Percentiles rank a stretch among this genome's conserved stretches.
These are phyloP conservation scores for Aaosphaeria arxii DNA, from an alignment of 2,329 filamentous ascomycete genomes.

Conservation along the genomic window DNA sequence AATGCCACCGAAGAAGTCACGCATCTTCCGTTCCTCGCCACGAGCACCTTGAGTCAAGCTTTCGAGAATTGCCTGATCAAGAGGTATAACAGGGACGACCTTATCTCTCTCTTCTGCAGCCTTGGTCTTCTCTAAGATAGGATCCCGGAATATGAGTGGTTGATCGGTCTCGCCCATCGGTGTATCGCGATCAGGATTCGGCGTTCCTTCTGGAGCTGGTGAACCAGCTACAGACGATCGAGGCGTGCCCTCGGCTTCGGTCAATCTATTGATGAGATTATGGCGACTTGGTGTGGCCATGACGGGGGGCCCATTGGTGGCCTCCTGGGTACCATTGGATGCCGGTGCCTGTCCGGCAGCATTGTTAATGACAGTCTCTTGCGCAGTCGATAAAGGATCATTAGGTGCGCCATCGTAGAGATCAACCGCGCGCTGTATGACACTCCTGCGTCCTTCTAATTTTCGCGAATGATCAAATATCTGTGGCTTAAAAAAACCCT, in stretches of 20 bases:
- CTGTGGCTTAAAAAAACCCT: slow-evolving; percentile 82
- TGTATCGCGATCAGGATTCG: slow-evolving; percentile 50
- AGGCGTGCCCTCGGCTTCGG: slow-evolving; percentile 72
- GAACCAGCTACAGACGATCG: slow-evolving; percentile 84
- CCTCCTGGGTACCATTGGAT: slow-evolving; percentile 34
- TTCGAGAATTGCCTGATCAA: slow-evolving; percentile 86
- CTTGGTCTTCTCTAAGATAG: slow-evolving; percentile 48
- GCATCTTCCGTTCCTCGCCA: slow-evolving; percentile 87
- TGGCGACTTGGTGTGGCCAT: slow-evolving; percentile 53
- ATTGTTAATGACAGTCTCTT: slow-evolving; percentile 62
- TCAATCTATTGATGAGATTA: slow-evolving; percentile 65
- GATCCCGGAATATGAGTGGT: slow-evolving; percentile 38
- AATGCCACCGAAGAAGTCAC: slow-evolving; percentile 64
- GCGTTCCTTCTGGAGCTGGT: slow-evolving; percentile 80
- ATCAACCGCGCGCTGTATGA: slow-evolving; percentile 86
- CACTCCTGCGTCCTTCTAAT: slow-evolving; percentile 71
- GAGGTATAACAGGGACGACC: slow-evolving; percentile 75
- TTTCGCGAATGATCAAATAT: slow-evolving; percentile 85
- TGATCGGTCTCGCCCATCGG: slow-evolving; percentile 41
- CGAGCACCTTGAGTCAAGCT: slow-evolving; percentile 84
- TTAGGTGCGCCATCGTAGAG: slow-evolving; percentile 91
- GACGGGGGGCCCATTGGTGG: slow-evolving; percentile 30
- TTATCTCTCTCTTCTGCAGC: slow-evolving; percentile 69
- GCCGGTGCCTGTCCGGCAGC: slow-evolving; percentile 41
- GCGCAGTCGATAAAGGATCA: slow-evolving; percentile 82